A percentile compares a stretch with the other conserved stretches of the same genome.
Conservation (phyloP, 768 basidiomycete species). For the Collybia sp. region DNA sequence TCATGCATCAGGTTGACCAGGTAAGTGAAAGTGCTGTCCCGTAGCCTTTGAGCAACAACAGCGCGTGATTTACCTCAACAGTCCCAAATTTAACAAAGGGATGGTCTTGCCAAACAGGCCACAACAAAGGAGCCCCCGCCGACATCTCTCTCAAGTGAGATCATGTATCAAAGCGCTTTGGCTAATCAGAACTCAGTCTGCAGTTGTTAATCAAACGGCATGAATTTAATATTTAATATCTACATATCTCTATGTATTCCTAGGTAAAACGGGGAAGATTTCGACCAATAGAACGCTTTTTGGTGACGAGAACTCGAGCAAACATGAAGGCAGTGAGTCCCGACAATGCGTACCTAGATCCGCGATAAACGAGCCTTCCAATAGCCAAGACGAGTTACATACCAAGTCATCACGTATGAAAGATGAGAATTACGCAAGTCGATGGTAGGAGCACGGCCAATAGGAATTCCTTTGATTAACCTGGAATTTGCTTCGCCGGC, state of each 20-base stretch:
- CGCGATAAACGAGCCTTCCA: constrained; percentile 1
- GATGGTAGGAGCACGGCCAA: constrained; percentile 78
- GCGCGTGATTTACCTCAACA: too few species aligned
- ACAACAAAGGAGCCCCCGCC: too few species aligned
- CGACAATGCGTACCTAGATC: constrained; percentile 80
- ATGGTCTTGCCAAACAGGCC: too few species aligned
- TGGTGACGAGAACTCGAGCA: constrained; percentile 55
- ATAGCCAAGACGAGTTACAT: constrained; percentile 13
- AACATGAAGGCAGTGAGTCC: constrained; percentile 85
- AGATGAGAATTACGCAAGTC: constrained; percentile 92
- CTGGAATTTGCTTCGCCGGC: constrained; percentile 63
- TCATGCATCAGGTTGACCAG: too few species aligned
- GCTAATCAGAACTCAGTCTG: too few species aligned
- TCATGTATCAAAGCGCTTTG: too few species aligned
- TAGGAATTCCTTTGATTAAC: constrained; percentile 69
- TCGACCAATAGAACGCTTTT: constrained; percentile 41
- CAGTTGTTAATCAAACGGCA: too few species aligned
- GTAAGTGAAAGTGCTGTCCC: too few species aligned
- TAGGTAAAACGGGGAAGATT: constrained; percentile 52
- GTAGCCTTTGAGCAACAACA: too few species aligned
- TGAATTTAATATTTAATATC: too few species aligned
- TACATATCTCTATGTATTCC: neutral
- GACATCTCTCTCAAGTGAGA: too few species aligned
- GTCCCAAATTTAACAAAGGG: too few species aligned
- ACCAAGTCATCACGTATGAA: constrained; percentile 96